Percentiles rank a stretch among this genome's conserved stretches.
Evolutionary conservation across 768 basidiomycete genomes (phyloP).

Genomic region (Lactarius sanguifluus): DNA sequence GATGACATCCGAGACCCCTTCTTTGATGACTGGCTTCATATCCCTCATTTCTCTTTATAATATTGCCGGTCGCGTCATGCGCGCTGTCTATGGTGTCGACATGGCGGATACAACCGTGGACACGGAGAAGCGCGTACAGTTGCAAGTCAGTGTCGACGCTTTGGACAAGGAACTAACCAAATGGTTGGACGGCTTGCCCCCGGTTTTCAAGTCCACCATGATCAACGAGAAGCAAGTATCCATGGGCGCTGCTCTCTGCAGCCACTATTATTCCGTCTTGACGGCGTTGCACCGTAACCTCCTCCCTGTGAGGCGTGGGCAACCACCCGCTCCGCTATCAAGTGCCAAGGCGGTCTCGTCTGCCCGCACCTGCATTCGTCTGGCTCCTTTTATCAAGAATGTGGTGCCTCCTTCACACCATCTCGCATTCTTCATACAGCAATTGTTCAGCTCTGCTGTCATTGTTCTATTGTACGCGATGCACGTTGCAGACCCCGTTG

Average conservation of each 20-base stretch:
- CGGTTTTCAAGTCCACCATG: conserved; percentile 70
- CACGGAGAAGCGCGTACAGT: conserved; percentile 67
- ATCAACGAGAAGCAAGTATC: conserved; percentile 78
- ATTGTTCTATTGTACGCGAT: conserved; percentile 84
- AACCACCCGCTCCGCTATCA: conserved; percentile 66
- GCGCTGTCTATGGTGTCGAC: conserved; percentile 81
- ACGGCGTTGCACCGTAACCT: conserved; percentile 89
- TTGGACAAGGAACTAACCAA: conserved; percentile 74
- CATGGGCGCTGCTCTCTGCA: conserved; percentile 83
- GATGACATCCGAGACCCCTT: conserved; percentile 53
- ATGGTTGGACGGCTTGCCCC: conserved; percentile 81
- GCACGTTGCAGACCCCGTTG: conserved; percentile 68
- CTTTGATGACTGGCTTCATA: conserved; percentile 80
- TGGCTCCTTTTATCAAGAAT: conserved; percentile 82
- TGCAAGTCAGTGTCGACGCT: conserved; percentile 76
- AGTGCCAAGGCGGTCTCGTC: conserved; percentile 79
- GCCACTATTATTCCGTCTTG: conserved; percentile 85
- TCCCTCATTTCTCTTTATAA: conserved; percentile 77
- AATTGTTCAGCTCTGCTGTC: conserved; percentile 84
- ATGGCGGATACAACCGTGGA: conserved; percentile 67
- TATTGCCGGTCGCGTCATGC: conserved; percentile 78
- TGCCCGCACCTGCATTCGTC: conserved; percentile 80
- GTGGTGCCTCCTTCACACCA: conserved; percentile 85
- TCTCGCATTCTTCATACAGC: conserved; percentile 86
- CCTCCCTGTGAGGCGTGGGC: conserved; percentile 74